Evolutionary conservation across 129 eudicot genomes (phyloP), one percentile per base, ranked within the genome.

Genomic region (Oenanthe sinensis): DNA sequence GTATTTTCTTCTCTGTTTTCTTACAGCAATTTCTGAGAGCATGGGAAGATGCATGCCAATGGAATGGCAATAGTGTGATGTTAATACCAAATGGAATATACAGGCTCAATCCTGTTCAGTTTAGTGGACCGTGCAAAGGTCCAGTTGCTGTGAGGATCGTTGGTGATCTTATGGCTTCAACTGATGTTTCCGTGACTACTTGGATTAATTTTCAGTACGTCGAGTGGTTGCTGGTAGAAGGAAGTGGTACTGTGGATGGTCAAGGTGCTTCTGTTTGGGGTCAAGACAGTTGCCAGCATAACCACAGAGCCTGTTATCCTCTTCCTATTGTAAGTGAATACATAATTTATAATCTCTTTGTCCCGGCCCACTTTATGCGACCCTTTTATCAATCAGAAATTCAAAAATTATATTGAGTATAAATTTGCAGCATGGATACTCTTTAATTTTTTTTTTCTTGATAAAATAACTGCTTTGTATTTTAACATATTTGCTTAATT

Each of bases 111-210:
- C 33, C 90, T 11, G 82, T 87, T 19, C 65, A 58, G 1, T 92
- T 92, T 30, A 13, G 2, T 0, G 97, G 97, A 10, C 89, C 87
- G 4, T 88, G 97, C 76, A 80, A 26, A 1, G 84, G 88, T 6
- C 44, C 75, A 0, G 77, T 78, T 0, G 43, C 44, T 3, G 84
- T 90, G 78, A 39, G 71, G 47, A 83, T 90, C 0, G 80, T 78
- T 40, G 97, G 97, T 7, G 28, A 69, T n/a, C 73, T 92, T 1
- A 65, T 52, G 67, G 96, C 97, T 22, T 74, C 91, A 0, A 79
- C 75, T 4, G 49, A 83, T 49, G 68, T 86, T 46, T 72, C 47
- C 58, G 74, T 11, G 5, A 19, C 5, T 0, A 24, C n/a, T 55
- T 77, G 79, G 79, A 52, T 77, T 39, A 2, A 3, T 20, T 77